Base-by-base conservation (phyloP, 2,329 filamentous ascomycete species). In the Mariannaea sp. region DNA sequence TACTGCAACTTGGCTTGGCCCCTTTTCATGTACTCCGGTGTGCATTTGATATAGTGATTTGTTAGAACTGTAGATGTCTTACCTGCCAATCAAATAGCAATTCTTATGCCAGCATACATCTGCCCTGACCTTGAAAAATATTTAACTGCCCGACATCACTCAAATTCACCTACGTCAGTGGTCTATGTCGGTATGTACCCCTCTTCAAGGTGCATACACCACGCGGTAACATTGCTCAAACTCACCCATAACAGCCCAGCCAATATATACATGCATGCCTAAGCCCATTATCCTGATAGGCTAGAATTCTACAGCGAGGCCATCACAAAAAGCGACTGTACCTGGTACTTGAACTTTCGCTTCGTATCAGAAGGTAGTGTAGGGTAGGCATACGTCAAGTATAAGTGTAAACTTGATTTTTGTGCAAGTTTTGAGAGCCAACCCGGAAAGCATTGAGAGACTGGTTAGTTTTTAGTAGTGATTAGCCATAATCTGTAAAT, bases 111-210 rank as follows among this genome's bases (percentile, higher is more conserved):
- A 22, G 20, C 20, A 36, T 24, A 24, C 22, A 24, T n/a, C n/a
- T n/a, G n/a, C n/a, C 22, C 22, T 24, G 22, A 24, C 24, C 13
- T 24, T 43, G 27, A 39, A 27, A 33, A 39, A 27, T 30, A 26
- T 32, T 32, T 38, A 16, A 43, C 19, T 6, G 22, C 22, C 27
- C 14, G 32, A 22, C 36, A 19, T 38, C 36, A 17, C 16, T n/a
- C n/a, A n/a, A 20, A 24, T 26, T 20, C 45, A 8, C 27, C 45
- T 54, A 54, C 51, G 40, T 54, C 51, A 51, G 40, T 36, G 27
- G 41, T 51, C n/a, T n/a, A n/a, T n/a, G n/a, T n/a, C n/a, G n/a
- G 52, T 41, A 29, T 30, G 40, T 13, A 35, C 22, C 30, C 46
- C 36, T 43, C 30, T 12, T 38, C 40, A 13, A 36, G 20, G 27